Evolutionary conservation across 352 stramenopile species (phyloP).

Genomic region (Aphanomyces astaci): DNA sequence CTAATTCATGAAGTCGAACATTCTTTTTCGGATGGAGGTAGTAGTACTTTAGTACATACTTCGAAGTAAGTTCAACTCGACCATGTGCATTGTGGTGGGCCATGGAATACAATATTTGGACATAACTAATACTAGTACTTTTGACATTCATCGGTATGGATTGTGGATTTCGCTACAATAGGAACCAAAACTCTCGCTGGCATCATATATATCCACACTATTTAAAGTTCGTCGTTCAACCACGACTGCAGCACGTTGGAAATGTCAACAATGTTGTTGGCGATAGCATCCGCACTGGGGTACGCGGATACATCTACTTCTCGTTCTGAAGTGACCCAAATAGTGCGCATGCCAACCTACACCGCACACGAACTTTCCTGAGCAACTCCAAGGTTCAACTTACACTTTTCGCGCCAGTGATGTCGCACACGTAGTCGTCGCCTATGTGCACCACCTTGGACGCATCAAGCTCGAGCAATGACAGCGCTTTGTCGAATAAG

Average conservation of each 20-base stretch:
- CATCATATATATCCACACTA: too few relatives aligned
- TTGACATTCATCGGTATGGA: too few relatives aligned
- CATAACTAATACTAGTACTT: too few relatives aligned
- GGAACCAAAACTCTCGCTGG: too few relatives aligned
- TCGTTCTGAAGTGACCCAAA: conserved; percentile 50
- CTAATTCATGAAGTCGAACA: neutral
- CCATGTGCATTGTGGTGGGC: too few relatives aligned
- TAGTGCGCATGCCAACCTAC: conserved; percentile 44
- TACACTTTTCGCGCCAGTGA: conserved; percentile 46
- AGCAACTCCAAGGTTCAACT: neutral
- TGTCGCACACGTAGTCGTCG: conserved; percentile 66
- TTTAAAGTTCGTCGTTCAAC: neutral
- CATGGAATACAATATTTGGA: too few relatives aligned
- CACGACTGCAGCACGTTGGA: neutral
- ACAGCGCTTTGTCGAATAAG: conserved; percentile 54
- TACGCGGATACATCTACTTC: conserved; percentile 32
- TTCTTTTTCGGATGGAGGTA: neutral
- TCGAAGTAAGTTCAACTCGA: too few relatives aligned
- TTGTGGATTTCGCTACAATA: too few relatives aligned
- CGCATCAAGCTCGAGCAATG: conserved; percentile 24
- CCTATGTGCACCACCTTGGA: conserved; percentile 56
- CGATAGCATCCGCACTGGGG: conserved; percentile 48
- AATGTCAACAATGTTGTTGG: conserved; percentile 41
- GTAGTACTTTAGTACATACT: too few relatives aligned
- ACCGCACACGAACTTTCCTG: neutral